Percentiles rank a stretch among this genome's conserved stretches.
These are phyloP conservation scores for Elongisporangium anandrum DNA, from an alignment of 352 stramenopile genomes.

Conservation along the genomic window DNA sequence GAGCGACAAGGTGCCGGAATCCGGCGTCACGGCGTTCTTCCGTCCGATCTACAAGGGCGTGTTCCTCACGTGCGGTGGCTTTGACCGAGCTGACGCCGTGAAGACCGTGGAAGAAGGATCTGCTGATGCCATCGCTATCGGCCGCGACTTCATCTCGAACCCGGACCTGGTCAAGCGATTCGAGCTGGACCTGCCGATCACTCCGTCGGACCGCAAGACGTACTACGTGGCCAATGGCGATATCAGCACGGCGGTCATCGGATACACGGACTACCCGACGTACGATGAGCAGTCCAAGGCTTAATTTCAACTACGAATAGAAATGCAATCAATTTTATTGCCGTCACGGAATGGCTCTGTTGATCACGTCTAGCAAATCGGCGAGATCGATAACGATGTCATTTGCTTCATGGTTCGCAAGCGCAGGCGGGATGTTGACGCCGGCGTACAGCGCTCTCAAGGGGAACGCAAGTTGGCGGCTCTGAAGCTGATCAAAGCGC, in stretches of 20 bases:
- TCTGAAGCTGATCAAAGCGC: slow-evolving; percentile 4
- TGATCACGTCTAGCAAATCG: background rate
- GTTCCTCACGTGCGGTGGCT: slow-evolving; percentile 41
- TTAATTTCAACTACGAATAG: background rate
- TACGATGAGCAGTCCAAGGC: slow-evolving; percentile 5
- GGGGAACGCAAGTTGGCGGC: background rate
- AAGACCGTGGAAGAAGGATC: slow-evolving; percentile 28
- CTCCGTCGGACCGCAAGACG: slow-evolving; percentile 23
- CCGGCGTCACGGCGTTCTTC: slow-evolving; percentile 40
- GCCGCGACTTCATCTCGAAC: slow-evolving; percentile 49
- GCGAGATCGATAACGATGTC: background rate
- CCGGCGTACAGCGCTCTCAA: slow-evolving; percentile 3
- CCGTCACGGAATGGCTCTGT: too few species aligned
- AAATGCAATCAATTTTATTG: too few species aligned
- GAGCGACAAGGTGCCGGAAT: slow-evolving; percentile 20
- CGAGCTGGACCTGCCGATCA: slow-evolving; percentile 28
- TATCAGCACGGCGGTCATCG: slow-evolving; percentile 5
- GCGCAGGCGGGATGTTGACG: slow-evolving; percentile 1
- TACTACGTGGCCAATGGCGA: slow-evolving; percentile 20
- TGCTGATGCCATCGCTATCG: slow-evolving; percentile 40
- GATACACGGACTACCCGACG: slow-evolving; percentile 38
- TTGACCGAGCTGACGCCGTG: slow-evolving; percentile 21
- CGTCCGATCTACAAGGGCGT: slow-evolving; percentile 41
- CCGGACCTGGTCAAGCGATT: slow-evolving; percentile 33
- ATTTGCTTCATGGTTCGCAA: background rate